A percentile compares a stretch with the other conserved stretches of the same genome.
phyloP scores from a whole-genome alignment of 1,139 yeast genomes.

The Taphrina deformans region DNA sequence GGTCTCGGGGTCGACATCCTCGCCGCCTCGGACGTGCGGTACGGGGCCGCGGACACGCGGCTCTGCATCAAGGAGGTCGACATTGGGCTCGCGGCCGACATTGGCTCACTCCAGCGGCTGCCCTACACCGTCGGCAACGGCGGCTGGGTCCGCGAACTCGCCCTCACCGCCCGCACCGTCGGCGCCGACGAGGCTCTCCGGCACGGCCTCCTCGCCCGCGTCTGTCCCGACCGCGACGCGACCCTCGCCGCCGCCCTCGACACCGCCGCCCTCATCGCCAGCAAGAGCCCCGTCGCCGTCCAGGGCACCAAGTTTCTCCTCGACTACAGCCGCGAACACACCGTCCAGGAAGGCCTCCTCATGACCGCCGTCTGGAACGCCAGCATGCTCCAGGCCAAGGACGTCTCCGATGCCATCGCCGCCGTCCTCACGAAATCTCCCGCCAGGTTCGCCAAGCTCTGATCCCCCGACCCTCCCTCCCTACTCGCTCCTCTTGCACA shows the following conservation, averaged over 20 bases:
- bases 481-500: no score
- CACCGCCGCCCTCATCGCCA: conserved; percentile 56
- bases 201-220: conserved; percentile 57
- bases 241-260: conserved; percentile 56
- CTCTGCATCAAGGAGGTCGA: conserved; percentile 70
- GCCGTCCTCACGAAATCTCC: conserved; percentile 23
- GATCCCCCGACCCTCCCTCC: not conserved
- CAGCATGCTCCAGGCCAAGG: conserved; percentile 26
- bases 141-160: conserved; percentile 62
- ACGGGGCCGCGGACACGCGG: conserved; percentile 56
- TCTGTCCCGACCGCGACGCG: conserved; percentile 50
- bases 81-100: conserved; percentile 76
- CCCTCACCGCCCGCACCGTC: conserved; percentile 64
- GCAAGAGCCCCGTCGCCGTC: conserved; percentile 60
- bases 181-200: conserved; percentile 57
- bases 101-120: conserved; percentile 68
- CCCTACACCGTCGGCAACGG: conserved; percentile 58
- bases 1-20: conserved; percentile 74
- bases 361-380: conserved; percentile 39
- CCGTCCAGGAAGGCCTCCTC: conserved; percentile 48
- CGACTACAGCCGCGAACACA: conserved; percentile 54
- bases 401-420: conserved; percentile 26
- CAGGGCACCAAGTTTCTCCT: conserved; percentile 64
- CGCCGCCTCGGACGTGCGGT: conserved; percentile 59
- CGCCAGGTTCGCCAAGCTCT: conserved; percentile 19